Evolutionary conservation across 2,329 filamentous ascomycete genomes (phyloP).

Genomic region (Chaetomium sp.): DNA sequence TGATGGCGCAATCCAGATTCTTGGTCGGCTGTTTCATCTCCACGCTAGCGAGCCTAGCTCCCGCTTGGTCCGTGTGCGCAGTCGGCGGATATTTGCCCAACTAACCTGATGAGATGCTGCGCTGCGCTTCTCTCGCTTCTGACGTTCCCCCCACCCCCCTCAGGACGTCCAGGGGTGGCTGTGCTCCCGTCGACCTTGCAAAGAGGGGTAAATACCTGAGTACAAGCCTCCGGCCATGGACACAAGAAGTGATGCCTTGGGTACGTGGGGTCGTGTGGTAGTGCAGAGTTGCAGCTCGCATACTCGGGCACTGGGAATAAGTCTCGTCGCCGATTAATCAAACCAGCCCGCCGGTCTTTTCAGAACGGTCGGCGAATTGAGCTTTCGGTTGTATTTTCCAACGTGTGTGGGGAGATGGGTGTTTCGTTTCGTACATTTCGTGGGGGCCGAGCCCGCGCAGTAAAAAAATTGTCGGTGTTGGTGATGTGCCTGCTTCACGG

Average conservation of each 20-base stretch:
- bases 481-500: conserved; percentile 5
- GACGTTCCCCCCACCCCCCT: conserved; percentile 1
- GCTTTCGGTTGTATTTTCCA: neutral
- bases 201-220: conserved; percentile 18
- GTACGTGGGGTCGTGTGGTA: conserved; percentile 7
- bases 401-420: neutral
- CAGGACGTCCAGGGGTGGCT: conserved; percentile 20
- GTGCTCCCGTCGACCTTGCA: conserved; percentile 3
- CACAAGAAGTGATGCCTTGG: neutral
- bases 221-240: neutral
- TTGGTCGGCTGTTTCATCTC: conserved; percentile 27
- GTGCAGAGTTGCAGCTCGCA: conserved; percentile 16
- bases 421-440: conserved; percentile 2
- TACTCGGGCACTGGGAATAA: neutral
- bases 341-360: conserved; percentile 1
- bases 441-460: neutral
- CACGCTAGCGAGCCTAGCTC: conserved; percentile 13
- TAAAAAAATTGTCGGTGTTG: conserved; percentile 3
- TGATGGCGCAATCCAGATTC: conserved; percentile 19
- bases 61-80: conserved; percentile 15
- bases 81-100: conserved; percentile 9
- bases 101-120: conserved; percentile 6
- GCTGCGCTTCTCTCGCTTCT: conserved; percentile 22
- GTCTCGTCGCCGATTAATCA: conserved; percentile 6
- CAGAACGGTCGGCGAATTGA: neutral